Conservation (phyloP, 306 rosid species). For the Chamaecrista fasciculata region DNA sequence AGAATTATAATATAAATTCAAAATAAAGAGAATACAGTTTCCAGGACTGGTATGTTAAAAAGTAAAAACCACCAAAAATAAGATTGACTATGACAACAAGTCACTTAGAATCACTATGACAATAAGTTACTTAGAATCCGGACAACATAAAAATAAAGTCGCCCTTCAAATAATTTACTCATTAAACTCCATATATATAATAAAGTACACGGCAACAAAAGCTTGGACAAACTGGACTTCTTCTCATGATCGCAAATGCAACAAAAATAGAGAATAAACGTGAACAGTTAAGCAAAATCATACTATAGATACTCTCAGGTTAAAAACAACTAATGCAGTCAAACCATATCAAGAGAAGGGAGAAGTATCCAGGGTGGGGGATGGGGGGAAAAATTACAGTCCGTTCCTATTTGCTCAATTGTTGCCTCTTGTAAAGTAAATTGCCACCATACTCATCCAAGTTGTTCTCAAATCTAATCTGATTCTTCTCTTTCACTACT, state of each 20-base stretch:
- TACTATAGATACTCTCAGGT: background rate
- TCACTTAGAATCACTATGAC: background rate
- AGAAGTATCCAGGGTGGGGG: too few relatives aligned
- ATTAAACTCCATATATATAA: background rate
- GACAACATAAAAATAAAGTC: background rate
- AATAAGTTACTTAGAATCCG: background rate
- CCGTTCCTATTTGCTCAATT: background rate
- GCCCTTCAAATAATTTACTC: background rate
- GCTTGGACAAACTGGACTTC: background rate
- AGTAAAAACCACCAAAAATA: background rate
- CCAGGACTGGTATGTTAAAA: too few relatives aligned
- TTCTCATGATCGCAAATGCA: background rate
- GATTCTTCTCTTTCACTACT: background rate
- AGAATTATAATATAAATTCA: background rate
- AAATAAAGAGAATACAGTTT: background rate
- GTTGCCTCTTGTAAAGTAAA: background rate
- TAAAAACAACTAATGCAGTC: background rate
- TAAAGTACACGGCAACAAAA: background rate
- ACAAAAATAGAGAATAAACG: background rate
- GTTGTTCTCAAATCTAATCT: background rate
- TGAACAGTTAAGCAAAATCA: background rate
- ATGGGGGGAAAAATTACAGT: too few relatives aligned
- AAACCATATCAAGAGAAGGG: background rate
- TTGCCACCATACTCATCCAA: background rate
- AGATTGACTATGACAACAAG: background rate